Conservation (phyloP, 2,329 filamentous ascomycete genomes). For the Alternaria gaisen region DNA sequence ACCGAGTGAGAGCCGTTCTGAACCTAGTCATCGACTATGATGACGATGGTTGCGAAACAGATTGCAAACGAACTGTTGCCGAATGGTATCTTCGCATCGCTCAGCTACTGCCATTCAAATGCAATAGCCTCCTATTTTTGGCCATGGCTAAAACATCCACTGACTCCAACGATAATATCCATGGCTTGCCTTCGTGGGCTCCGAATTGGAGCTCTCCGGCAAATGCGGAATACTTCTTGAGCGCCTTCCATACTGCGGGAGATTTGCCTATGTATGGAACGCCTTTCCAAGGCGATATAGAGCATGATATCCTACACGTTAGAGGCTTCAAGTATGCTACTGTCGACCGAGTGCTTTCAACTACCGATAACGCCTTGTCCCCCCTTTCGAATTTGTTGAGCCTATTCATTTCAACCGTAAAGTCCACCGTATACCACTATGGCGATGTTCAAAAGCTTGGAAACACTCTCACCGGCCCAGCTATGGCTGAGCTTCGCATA, state of each 20-base stretch:
- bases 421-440: too few relatives aligned
- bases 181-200: neutral
- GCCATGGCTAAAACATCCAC: neutral
- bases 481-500: too few relatives aligned
- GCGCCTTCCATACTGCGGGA: neutral
- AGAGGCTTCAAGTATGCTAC: neutral
- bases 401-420: neutral
- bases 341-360: neutral
- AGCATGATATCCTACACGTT: accelerated
- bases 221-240: neutral
- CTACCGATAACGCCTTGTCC: neutral
- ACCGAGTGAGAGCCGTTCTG: too few relatives aligned
- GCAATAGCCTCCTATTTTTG: neutral
- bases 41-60: too few relatives aligned
- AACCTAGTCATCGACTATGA: too few relatives aligned
- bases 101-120: neutral
- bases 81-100: too few relatives aligned
- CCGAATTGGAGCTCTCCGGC: neutral
- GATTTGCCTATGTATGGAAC: neutral
- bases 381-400: too few relatives aligned
- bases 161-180: accelerated
- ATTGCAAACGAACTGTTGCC: too few relatives aligned
- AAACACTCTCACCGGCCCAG: too few relatives aligned
- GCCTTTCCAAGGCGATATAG: too few relatives aligned
- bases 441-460: too few relatives aligned